Evolutionary conservation across 495 filamentous ascomycete genomes (phyloP).

Genomic region (Xylaria grammica): DNA sequence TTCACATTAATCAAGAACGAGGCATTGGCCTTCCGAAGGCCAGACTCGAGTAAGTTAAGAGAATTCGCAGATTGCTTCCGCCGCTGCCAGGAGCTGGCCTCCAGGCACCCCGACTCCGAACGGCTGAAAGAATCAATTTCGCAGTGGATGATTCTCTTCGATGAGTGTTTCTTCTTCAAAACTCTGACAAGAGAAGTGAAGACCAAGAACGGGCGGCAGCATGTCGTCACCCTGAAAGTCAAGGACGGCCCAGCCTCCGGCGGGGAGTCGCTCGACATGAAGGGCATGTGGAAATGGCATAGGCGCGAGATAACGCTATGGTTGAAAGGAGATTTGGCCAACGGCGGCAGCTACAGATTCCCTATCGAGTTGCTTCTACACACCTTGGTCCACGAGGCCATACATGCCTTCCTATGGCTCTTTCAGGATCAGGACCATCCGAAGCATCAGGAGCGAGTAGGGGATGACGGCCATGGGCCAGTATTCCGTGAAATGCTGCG

Average conservation of each 20-base stretch:
- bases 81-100: not conserved
- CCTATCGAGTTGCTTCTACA: not conserved
- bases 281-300: not conserved
- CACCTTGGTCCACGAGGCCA: not conserved
- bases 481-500: not conserved
- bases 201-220: not conserved
- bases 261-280: not conserved
- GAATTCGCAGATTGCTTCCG: not conserved
- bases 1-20: not conserved
- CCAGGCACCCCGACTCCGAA: not conserved
- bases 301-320: not conserved
- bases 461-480: not conserved
- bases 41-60: not conserved
- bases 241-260: not conserved
- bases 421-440: not conserved
- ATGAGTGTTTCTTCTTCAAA: conserved; percentile 9
- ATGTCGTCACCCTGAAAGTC: not conserved
- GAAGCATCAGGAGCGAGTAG: not conserved
- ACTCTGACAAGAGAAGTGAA: conserved; percentile 3
- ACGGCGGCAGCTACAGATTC: not conserved
- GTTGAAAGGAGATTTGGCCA: not conserved
- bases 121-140: not conserved
- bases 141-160: not conserved
- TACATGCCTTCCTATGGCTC: not conserved
- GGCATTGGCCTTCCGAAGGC: not conserved